Base-by-base conservation (phyloP, 1,284 basidiomycete genomes). In the Rhodotorula sp. region DNA sequence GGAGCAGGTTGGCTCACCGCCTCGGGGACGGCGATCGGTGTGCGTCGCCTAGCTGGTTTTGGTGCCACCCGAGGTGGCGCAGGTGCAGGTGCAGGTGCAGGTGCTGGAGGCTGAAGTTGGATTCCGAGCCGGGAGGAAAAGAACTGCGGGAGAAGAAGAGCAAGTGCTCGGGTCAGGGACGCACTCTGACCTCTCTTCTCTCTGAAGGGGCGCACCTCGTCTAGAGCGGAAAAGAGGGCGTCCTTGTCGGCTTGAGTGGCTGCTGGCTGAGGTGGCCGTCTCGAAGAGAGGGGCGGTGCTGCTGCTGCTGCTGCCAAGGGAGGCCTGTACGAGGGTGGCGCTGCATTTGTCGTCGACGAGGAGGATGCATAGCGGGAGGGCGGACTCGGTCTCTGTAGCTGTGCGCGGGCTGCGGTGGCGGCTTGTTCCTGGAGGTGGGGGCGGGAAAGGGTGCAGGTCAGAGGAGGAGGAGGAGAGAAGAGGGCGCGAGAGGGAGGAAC, bases 181-280 rank as follows among this genome's bases (percentile, higher is more conserved):
- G 34, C 34, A 34, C 34, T 34, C 34, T 34, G 34, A 34, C 6
- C 34, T 34, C 34, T 54, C 10, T 58, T 54, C 10, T 61, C 21
- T 39, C 14, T 18, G 20, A 56, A 43, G 15, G 23, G 49, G n/a
- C 14, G 2, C 23, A 89, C 91, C 78, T 90, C 89, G 78, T 92
- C 90, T 23, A 92, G 82, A 87, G 89, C 90, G 64, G 81, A 80
- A 80, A 92, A 92, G 78, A 92, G 88, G 23, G 82, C 85, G 48
- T 86, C 81, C 79, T 91, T 92, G 78, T 92, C 90, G 77, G 87
- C 83, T 14, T n/a, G 26, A n/a, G 23, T 79, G 76, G 1, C 66
- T 66, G 49, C 34, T 61, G 34, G 8, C 6, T 15, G 39, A 48
- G 16, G 21, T 23, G 3, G 47, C 49, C 10, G 3, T 3, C 48